These are phyloP conservation scores for Eutrema yunnanense DNA, from an alignment of 345 rosid species.

Conservation along the genomic window DNA sequence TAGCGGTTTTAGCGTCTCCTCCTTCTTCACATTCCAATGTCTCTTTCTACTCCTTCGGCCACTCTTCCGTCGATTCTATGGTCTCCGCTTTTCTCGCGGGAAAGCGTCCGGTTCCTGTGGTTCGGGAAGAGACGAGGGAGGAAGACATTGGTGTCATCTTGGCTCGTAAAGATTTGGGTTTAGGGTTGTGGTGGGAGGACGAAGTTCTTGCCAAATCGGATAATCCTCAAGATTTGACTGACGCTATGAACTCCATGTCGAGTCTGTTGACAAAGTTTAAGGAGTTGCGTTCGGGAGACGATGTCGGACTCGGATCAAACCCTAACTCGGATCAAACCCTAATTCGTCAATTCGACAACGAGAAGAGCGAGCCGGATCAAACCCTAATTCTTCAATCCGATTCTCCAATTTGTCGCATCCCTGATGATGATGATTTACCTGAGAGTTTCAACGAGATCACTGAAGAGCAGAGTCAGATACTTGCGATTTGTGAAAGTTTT, in stretches of 20 bases:
- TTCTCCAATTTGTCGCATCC: no score
- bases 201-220: background rate
- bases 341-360: no score
- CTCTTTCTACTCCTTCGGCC: background rate
- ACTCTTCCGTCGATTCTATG: background rate
- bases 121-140: background rate
- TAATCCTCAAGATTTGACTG: background rate
- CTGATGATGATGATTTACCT: background rate
- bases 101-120: background rate
- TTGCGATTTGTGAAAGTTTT: no score
- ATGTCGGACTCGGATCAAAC: no score
- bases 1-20: background rate
- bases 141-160: background rate
- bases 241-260: background rate
- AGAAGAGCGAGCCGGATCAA: no score
- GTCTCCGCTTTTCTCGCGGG: background rate
- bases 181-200: background rate
- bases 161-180: background rate
- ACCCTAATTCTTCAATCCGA: background rate
- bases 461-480: background rate
- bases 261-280: background rate
- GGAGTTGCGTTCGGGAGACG: background rate
- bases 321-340: no score
- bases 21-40: background rate
- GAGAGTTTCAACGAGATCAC: background rate